Evolutionary conservation across 2,329 filamentous ascomycete species (phyloP).

Genomic region (Sphaceloma murrayae): DNA sequence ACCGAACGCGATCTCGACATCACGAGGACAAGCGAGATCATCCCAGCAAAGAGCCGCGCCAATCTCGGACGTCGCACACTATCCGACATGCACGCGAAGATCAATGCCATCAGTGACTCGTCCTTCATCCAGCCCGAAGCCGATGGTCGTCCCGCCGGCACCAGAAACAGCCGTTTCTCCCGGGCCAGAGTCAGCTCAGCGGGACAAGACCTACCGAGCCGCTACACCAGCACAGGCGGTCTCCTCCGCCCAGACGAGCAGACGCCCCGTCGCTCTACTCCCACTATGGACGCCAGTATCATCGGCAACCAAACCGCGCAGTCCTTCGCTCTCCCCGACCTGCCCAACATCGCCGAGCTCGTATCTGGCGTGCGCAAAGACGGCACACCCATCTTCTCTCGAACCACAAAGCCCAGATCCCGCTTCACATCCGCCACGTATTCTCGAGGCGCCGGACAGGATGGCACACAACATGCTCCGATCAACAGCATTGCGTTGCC

Average conservation of each 20-base stretch:
- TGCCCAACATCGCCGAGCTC: constrained; percentile 52
- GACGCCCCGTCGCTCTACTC: constrained; percentile 23
- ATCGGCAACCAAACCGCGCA: constrained; percentile 44
- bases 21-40: constrained; percentile 27
- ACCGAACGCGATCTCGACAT: constrained; percentile 31
- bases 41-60: constrained; percentile 25
- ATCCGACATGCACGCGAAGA: constrained; percentile 47
- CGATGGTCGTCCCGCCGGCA: constrained; percentile 32
- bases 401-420: constrained; percentile 42
- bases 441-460: constrained; percentile 21
- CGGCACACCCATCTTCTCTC: constrained; percentile 48
- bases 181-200: constrained; percentile 17
- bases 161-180: constrained; percentile 48
- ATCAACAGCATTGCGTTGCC: constrained; percentile 49
- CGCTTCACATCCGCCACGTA: constrained; percentile 45
- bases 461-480: constrained; percentile 34
- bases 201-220: constrained; percentile 14
- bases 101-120: constrained; percentile 44
- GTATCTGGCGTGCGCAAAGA: constrained; percentile 50
- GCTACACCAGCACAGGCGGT: constrained; percentile 17
- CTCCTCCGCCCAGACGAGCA: constrained; percentile 17
- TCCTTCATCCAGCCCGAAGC: constrained; percentile 44
- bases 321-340: constrained; percentile 52
- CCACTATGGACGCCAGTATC: constrained; percentile 29
- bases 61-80: constrained; percentile 38